These are phyloP conservation scores for Theobroma grandiflorum DNA, from an alignment of 441 rosid genomes.

Conservation along the genomic window DNA sequence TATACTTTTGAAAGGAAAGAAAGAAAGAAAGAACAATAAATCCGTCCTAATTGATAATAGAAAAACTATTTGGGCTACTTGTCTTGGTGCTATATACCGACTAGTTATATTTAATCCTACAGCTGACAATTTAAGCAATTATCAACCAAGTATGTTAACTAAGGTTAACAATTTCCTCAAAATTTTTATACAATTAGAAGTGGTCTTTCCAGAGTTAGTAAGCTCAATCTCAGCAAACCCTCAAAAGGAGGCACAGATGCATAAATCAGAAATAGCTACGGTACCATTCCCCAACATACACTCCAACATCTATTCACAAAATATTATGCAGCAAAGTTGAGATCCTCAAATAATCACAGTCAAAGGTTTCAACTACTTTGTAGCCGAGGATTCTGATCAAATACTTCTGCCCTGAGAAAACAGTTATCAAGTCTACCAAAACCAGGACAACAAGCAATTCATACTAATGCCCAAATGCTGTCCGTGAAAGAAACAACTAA, in stretches of 20 bases:
- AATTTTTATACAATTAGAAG: background rate
- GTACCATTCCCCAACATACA: background rate
- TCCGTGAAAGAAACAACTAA: background rate
- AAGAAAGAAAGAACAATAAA: background rate
- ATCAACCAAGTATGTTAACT: background rate
- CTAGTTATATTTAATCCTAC: background rate
- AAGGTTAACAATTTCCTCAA: background rate
- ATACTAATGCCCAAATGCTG: too few species aligned
- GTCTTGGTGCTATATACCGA: background rate
- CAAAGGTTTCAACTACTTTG: background rate
- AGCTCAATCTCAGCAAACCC: background rate
- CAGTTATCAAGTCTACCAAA: background rate
- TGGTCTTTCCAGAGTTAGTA: background rate
- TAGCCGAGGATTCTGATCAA: background rate
- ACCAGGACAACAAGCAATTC: background rate
- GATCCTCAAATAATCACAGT: background rate
- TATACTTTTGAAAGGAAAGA: background rate
- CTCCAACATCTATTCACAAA: background rate
- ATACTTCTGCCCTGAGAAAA: background rate
- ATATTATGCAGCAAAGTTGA: background rate
- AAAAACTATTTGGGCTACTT: background rate
- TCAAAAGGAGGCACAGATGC: background rate
- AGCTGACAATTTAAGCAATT: background rate
- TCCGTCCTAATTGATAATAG: background rate
- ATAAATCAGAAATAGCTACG: background rate